Conservation (phyloP, 139 green algal species). For the Picocystis salinarum region DNA sequence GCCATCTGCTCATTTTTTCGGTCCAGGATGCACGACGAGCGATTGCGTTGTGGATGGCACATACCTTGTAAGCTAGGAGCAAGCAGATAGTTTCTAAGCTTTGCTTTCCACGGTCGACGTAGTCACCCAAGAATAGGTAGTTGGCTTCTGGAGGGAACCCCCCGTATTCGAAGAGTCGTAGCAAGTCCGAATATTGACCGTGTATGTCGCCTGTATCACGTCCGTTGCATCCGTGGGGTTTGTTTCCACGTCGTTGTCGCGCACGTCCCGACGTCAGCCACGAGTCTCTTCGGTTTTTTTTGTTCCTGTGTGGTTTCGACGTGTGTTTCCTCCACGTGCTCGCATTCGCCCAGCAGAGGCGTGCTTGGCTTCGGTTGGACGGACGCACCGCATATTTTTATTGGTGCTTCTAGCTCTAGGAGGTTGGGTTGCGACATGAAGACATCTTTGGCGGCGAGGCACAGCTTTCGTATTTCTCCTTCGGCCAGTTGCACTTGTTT, state of each 20-base stretch:
- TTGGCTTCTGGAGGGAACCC: slow-evolving; percentile 96
- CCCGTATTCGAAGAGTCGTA: slow-evolving; percentile 97
- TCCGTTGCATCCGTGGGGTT: no score
- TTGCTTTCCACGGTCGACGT: slow-evolving; percentile 97
- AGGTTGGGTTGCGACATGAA: slow-evolving; percentile 94
- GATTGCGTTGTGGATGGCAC: neutral
- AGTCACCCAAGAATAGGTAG: slow-evolving; percentile 98
- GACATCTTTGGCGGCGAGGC: slow-evolving; percentile 76
- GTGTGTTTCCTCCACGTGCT: no score
- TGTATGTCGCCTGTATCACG: slow-evolving; percentile 84
- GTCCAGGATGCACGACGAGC: no score
- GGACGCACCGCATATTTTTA: slow-evolving; percentile 93
- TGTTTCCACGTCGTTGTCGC: no score
- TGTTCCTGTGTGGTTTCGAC: no score
- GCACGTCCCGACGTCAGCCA: no score
- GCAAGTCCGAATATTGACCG: slow-evolving; percentile 91
- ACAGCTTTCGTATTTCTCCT: slow-evolving; percentile 75
- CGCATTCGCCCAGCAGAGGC: no score
- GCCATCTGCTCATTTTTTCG: no score
- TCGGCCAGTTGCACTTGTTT: slow-evolving; percentile 88
- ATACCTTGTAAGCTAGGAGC: slow-evolving; percentile 92
- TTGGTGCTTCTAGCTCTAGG: slow-evolving; percentile 93
- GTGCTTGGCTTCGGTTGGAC: neutral
- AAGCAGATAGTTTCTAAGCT: slow-evolving; percentile 97
- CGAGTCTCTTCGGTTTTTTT: no score